Base-by-base conservation (phyloP, 441 rosid species). In the Gossypium gossypioides region DNA sequence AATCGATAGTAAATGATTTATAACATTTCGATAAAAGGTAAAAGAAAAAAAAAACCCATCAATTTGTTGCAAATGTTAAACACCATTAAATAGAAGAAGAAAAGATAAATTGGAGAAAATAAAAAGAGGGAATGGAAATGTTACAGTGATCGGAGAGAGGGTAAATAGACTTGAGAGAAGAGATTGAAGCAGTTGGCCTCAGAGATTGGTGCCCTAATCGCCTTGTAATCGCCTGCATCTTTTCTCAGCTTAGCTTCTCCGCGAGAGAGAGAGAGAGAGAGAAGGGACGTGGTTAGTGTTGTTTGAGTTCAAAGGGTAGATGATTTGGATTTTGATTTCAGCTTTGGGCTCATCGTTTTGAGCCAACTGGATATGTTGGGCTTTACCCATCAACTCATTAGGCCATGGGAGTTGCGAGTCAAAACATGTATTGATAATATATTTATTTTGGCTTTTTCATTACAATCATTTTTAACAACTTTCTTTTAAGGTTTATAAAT, bases 211-310 rank as follows among this genome's bases (percentile, higher is more conserved):
- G 96, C 68, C 87, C 75, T 63, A 91, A 81, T 68, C 94, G 86
- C 80, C 88, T 84, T 22, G 96, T 81, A 64, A 89, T 63, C 69
- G 91, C 84, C 76, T 87, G 97, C 97, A 96, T 92, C 89, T 37
- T 65, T 67, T 62, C 63, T 76, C 79, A 52, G 72, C 46, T 68
- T 18, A 66, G 44, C 68, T 60, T 70, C 69, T 34, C 42, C 42
- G 48, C 65, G 73, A 13, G 77, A 54, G 44, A 52, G 69, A 71
- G 77, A 68, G 77, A 57, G 44, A 52, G 69, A 71, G 77, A 68
- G 75, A 65, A 69, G 54, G 15, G 68, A 6, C 22, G 65, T 25
- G 4, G 42, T 50, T 62, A 56, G 60, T 21, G 6, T 48, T 48
- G 42, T 25, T 48, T 1, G 29, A 24, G 3, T 22, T 6, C 5